Base-by-base conservation (phyloP, 257 asterid genomes). In the Gardenia jasminoides region DNA sequence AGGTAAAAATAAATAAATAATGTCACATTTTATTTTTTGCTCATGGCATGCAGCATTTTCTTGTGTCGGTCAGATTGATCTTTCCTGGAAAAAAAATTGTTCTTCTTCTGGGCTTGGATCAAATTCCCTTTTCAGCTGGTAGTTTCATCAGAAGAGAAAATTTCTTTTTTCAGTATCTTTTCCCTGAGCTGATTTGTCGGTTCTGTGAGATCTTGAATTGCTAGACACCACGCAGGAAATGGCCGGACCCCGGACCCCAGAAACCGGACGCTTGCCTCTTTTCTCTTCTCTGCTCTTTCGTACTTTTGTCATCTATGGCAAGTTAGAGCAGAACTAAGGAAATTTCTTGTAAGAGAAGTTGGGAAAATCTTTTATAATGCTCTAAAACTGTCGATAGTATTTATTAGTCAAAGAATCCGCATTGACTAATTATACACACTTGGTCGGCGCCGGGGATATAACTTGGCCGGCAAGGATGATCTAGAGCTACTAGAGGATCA, bases 401-500 rank as follows among this genome's bases (percentile, higher is more conserved):
- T 43, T 59, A 36, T 26, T 33, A 26, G 56, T 10, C 78, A 3
- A 10, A n/a, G 10, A 4, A 24, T 7, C 15, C 43, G 65, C 54
- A 17, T 50, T 46, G 59, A 67, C 46, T 30, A 36, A 36, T 17
- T n/a, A 22, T 66, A 36, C 9, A 41, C 41, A 6, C 4, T 44
- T 17, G 62, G 76, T 43, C 77, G 76, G 39, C 15, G 80, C 66
- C 76, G 76, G 83, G 26, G 28, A 56, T 36, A 26, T 50, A n/a
- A 66, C 74, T 80, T 80, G n/a, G 74, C 75, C 65, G 75, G 67
- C 77, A 31, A 68, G 56, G 75, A 31, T 41, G 69, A 31, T 16
- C 50, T 26, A 61, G 22, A 76, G 46, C 47, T 43, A 44, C 72
- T 62, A 62, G 79, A 62, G 44, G 79, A 62, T 62, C 61, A 6